Conservation (phyloP, 495 filamentous ascomycete genomes). For the Niebla homalea region DNA sequence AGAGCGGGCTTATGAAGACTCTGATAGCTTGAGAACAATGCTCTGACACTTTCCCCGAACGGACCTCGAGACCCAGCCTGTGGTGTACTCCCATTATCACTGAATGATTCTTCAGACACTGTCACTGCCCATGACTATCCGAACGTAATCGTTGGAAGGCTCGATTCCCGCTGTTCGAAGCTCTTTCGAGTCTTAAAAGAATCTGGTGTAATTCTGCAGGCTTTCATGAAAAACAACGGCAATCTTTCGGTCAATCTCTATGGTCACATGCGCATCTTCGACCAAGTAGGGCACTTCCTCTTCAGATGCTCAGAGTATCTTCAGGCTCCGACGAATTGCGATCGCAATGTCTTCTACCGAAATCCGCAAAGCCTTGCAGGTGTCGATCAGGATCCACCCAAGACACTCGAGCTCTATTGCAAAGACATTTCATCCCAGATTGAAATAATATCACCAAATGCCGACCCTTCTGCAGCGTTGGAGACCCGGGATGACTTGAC, state of each 20-base stretch:
- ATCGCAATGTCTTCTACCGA: conserved; percentile 24
- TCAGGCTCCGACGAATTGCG: conserved; percentile 24
- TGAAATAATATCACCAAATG: not conserved
- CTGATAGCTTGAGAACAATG: not conserved
- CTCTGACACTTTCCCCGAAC: not conserved
- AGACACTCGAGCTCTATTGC: conserved; percentile 11
- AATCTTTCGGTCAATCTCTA: conserved; percentile 18
- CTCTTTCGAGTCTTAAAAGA: not conserved
- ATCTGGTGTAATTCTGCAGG: not conserved
- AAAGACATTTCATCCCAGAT: not conserved
- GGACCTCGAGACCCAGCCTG: not conserved
- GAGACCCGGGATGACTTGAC: conserved; percentile 16
- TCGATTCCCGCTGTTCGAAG: not conserved
- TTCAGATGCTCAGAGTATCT: conserved; percentile 22
- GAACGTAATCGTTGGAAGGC: not conserved
- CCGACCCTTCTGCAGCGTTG: conserved; percentile 4
- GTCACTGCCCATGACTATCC: no score
- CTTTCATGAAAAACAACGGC: not conserved
- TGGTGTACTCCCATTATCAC: not conserved
- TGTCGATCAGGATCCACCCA: conserved; percentile 10
- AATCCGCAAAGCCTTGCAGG: conserved; percentile 32
- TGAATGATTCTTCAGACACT: not conserved
- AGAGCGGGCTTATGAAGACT: not conserved
- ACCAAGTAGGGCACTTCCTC: conserved; percentile 23
- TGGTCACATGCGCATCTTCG: conserved; percentile 17